Evolutionary conservation across 2,329 filamentous ascomycete genomes (phyloP).

Genomic region (Cladosporium sp.): DNA sequence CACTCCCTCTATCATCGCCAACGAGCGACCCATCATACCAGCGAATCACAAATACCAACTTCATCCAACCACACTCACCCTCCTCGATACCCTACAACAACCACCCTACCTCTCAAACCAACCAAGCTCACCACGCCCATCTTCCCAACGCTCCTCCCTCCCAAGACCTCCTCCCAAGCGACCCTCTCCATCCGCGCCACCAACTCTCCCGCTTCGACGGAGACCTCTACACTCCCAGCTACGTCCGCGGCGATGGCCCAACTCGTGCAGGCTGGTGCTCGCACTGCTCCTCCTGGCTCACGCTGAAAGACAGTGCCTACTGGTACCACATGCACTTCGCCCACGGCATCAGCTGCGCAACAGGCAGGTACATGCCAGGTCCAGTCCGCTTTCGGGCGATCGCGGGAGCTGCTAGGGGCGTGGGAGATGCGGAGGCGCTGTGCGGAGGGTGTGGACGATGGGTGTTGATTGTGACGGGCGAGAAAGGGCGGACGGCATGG

Average conservation of each 20-base stretch:
- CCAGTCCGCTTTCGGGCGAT: slow-evolving; percentile 62
- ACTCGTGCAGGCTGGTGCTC: slow-evolving; percentile 88
- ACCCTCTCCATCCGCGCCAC: slow-evolving; percentile 14
- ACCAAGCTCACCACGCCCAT: background rate
- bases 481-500: slow-evolving; percentile 91
- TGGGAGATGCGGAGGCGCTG: slow-evolving; percentile 76
- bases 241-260: slow-evolving; percentile 81
- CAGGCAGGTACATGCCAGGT: slow-evolving; percentile 72
- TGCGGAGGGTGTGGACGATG: slow-evolving; percentile 76
- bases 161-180: background rate
- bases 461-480: slow-evolving; percentile 77
- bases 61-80: background rate
- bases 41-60: background rate
- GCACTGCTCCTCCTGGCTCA: slow-evolving; percentile 84
- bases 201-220: slow-evolving; percentile 60
- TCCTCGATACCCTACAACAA: background rate
- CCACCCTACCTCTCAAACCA: background rate
- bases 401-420: slow-evolving; percentile 64
- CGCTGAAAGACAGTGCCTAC: slow-evolving; percentile 84
- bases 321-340: slow-evolving; percentile 94
- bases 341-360: slow-evolving; percentile 79
- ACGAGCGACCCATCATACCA: background rate
- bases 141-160: background rate
- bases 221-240: slow-evolving; percentile 77
- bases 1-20: background rate